Evolutionary conservation across 148 eudicot species (phyloP), one percentile per base, ranked within the genome.

Genomic region (Vaccinium vitisidaea): DNA sequence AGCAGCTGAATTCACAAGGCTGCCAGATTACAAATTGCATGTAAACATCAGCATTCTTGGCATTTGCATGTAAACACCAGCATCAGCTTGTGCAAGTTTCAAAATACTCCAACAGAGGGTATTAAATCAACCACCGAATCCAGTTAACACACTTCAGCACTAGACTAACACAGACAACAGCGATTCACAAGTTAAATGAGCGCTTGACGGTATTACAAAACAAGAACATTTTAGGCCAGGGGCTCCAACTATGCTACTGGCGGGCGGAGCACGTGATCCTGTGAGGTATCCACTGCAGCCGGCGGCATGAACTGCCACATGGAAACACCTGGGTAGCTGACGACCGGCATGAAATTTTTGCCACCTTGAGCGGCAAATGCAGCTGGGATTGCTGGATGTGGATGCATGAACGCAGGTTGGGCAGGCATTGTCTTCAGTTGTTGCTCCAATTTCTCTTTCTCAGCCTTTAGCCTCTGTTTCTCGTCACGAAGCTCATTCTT

Each of bases 241-340:
- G 69, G 43, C 55, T 77, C 73, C 84, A 65, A 59, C 89, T 90
- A 94, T 77, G 95, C 97, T 73, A 92, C 95, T 0, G 95, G 97
- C 21, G 97, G 95, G 74, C 93, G 94, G 56, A 94, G 93, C 23
- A 83, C 91, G 14, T 94, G 95, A 89, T 94, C 95, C 85, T 92
- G 94, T 1, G 97, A 92, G 80, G 97, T 92, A 82, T 94, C 97
- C 14, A 94, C 97, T 6, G 93, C 88, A 80, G 95, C 92, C 58
- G 95, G 93, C 8, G 97, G 95, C 97, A 94, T 90, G 89, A 94
- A 94, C 87, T 92, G 97, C 97, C 97, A 94, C 97, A 94, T 94
- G 83, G 94, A 94, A 30, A 92, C 91, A 83, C 95, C 94, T 0
- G 97, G 97, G 89, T 92, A 94, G 81, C 94, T 83, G 61, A 94